Evolutionary conservation across 2,329 filamentous ascomycete genomes (phyloP), one percentile per base, ranked within the genome.

Genomic region (Penicillium sp.): DNA sequence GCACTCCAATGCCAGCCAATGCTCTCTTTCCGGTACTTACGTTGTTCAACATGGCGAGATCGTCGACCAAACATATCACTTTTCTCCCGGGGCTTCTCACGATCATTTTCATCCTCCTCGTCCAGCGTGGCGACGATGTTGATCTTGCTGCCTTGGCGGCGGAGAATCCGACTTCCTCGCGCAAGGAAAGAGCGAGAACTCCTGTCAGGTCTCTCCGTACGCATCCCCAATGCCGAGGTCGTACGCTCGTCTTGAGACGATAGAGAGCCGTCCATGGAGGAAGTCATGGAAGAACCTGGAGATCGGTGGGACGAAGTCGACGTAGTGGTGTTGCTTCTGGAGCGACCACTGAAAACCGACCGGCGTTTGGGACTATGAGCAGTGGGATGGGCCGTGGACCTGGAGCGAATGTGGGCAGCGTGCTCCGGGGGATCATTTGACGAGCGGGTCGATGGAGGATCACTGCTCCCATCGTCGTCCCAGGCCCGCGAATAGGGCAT

Each of bases 301-400:
- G 80, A 81, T 44, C 73, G 77, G 58, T 69, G 72, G 19, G 73
- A 74, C 21, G 81, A 80, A 43, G 79, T 78, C 1, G 83, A 82
- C 10, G 81, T 85, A 59, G 78, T 81, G 25, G 79, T 80, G 42
- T 77, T 77, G 60, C 74, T 77, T 58, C 75, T 66, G 8, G 75
- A 75, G 19, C 75, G 75, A 35, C 71, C 70, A 51, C 68, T 67
- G 35, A 78, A 77, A 54, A 77, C 72, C 0, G 75, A 78, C 13
- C 75, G 54, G 29, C 75, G 72, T 62, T 71, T 77, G 21, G 75
- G 75, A 54, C 69, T 77, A 19, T 74, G 66, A 13, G 71, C 60
- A 57, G 71, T 68, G 31, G 47, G 48, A 19, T 49, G 45, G 25
- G 70, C 72, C 33, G 65, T 73, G 10, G 74, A 75, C 44, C 70